Evolutionary conservation across 2,329 filamentous ascomycete species (phyloP), one percentile per base, ranked within the genome.

Genomic region (Fusarium luffae): DNA sequence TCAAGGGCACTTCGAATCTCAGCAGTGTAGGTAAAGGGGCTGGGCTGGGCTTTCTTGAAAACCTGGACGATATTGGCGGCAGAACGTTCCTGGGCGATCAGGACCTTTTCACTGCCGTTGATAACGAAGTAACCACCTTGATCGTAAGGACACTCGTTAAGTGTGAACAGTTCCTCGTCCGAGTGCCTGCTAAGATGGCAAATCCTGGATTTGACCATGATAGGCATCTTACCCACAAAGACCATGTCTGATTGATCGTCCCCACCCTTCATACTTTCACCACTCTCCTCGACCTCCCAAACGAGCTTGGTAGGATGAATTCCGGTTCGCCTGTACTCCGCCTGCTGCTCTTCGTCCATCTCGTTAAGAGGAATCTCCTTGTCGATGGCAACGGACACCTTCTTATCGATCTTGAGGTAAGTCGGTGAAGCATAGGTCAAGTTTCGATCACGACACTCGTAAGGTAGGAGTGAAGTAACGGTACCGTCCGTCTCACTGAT

Each of bases 111-210:
- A 81, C 93, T 97, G 44, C 96, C 96, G 82, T 99, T 99, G 86
- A 99, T 99, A 75, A 99, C 93, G 78, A 99, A 99, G 82, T 99
- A 99, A 71, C 96, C 96, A 73, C 96, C 96, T 77, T 98, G 96
- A 77, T 99, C 96, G 80, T 98, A 99, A 1, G 96, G 96, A 73
- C 96, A 99, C 82, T 99, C 96, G 77, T 97, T 97, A 80, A 97
- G 90, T 48, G 92, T 86, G 79, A 97, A 98, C 3, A 99, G 86
- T 51, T 93, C 91, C 55, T 96, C 91, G 70, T 98, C 95, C 50
- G 89, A 88, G 77, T 97, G 89, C 72, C 92, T 90, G 73, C 92
- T 92, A 72, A 99, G 82, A 71, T 97, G 93, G 81, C 96, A 99
- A 74, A 97, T 96, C 80, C 95, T 93, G 30, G 94, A 98, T 83